Evolutionary conservation across 2,329 filamentous ascomycete genomes (phyloP).

Genomic region (Stemphylium vesicarium): DNA sequence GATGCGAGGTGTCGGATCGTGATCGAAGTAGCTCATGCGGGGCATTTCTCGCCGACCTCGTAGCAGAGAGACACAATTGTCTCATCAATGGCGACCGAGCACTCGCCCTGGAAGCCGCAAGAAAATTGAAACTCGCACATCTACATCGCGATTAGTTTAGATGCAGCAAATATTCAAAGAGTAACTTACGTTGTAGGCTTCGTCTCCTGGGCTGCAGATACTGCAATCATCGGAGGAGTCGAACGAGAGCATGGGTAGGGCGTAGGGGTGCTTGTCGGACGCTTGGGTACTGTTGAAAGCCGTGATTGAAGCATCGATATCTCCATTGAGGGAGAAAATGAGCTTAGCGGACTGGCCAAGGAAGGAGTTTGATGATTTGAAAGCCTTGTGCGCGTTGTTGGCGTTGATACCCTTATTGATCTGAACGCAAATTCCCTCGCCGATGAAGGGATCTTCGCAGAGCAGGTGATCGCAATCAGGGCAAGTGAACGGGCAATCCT

Average conservation of each 20-base stretch:
- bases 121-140: conserved; percentile 8
- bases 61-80: too few relatives aligned
- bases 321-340: neutral
- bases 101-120: too few relatives aligned
- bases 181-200: conserved; percentile 8
- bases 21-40: too few relatives aligned
- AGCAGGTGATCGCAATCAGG: neutral
- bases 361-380: neutral
- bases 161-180: neutral
- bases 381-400: neutral
- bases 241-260: neutral
- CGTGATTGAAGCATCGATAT: neutral
- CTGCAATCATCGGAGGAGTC: conserved; percentile 1
- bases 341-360: neutral
- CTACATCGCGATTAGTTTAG: neutral
- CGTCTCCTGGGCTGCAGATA: neutral
- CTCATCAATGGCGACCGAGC: too few relatives aligned
- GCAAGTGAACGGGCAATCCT: neutral
- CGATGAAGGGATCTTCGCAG: neutral
- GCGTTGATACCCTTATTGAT: neutral
- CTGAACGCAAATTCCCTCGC: neutral
- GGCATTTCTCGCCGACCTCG: too few relatives aligned
- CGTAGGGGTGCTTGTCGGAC: too few relatives aligned
- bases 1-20: too few relatives aligned
- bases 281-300: too few relatives aligned